These are phyloP conservation scores for Elasticomyces elasticus DNA, from an alignment of 495 filamentous ascomycete genomes.

Conservation along the genomic window DNA sequence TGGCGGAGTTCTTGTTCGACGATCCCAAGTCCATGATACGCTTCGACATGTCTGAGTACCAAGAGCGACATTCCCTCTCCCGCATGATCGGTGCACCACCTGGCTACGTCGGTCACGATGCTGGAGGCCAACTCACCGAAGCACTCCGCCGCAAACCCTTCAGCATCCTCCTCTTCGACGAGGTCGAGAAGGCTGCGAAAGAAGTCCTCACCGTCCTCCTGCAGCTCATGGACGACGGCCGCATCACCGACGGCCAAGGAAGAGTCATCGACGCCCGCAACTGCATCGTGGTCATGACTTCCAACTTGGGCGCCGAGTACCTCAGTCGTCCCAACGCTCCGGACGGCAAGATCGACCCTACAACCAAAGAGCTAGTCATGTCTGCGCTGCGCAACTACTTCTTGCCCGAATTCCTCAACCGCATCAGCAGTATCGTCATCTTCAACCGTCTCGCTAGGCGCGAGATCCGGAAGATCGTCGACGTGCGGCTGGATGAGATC, in stretches of 20 bases:
- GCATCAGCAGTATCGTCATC: conserved; percentile 89
- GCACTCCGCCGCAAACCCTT: conserved; percentile 86
- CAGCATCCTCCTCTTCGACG: conserved; percentile 95
- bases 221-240: conserved; percentile 97
- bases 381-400: conserved; percentile 84
- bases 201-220: conserved; percentile 93
- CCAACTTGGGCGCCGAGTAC: conserved; percentile 89
- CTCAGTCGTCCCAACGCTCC: conserved; percentile 65
- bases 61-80: conserved; percentile 90
- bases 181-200: conserved; percentile 97
- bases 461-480: conserved; percentile 93
- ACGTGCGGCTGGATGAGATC: conserved; percentile 78
- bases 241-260: conserved; percentile 96
- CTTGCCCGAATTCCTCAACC: conserved; percentile 95
- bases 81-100: conserved; percentile 97
- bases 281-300: conserved; percentile 99
- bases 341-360: conserved; percentile 79
- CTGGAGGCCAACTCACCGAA: conserved; percentile 92
- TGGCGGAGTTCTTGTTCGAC: conserved; percentile 97
- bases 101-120: conserved; percentile 93
- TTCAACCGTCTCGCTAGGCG: conserved; percentile 86
- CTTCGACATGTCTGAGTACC: conserved; percentile 99
- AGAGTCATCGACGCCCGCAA: conserved; percentile 89
- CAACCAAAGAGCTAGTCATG: conserved; percentile 82
- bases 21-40: conserved; percentile 97